These are phyloP conservation scores for Adansonia grandidieri DNA, from an alignment of 441 rosid species.

Conservation along the genomic window DNA sequence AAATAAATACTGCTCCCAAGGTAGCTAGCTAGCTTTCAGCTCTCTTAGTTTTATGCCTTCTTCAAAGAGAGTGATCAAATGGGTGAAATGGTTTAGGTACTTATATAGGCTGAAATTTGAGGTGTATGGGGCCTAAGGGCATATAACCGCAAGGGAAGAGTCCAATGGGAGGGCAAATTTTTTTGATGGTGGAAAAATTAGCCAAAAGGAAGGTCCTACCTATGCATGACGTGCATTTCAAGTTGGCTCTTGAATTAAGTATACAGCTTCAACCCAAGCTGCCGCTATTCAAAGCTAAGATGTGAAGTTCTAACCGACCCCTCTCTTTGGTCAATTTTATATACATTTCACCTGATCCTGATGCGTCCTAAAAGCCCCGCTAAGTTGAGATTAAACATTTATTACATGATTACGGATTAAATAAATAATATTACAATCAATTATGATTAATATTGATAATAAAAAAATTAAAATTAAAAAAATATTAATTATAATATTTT, in stretches of 20 bases:
- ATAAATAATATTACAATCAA: not conserved
- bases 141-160: conserved; percentile 31
- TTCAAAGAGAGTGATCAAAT: conserved; percentile 23
- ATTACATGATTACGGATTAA: not conserved
- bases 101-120: conserved; percentile 41
- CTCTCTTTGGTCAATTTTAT: conserved; percentile 27
- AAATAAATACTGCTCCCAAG: not conserved
- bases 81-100: conserved; percentile 31
- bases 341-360: conserved; percentile 16
- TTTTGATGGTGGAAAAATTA: conserved; percentile 27
- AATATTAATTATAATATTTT: not conserved
- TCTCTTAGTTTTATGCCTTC: conserved; percentile 12
- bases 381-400: not conserved
- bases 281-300: conserved; percentile 43
- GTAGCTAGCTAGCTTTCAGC: not conserved
- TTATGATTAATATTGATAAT: not conserved
- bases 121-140: not conserved
- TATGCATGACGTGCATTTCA: conserved; percentile 59
- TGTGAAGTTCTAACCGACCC: conserved; percentile 45
- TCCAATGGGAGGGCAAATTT: conserved; percentile 26
- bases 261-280: conserved; percentile 32
- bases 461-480: not conserved
- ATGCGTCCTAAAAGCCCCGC: conserved; percentile 8
- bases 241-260: conserved; percentile 44
- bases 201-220: conserved; percentile 27